Percentiles rank a stretch among this genome's conserved stretches.
Evolutionary conservation across 2,329 filamentous ascomycete species (phyloP).

Genomic region (Phoma sp.): DNA sequence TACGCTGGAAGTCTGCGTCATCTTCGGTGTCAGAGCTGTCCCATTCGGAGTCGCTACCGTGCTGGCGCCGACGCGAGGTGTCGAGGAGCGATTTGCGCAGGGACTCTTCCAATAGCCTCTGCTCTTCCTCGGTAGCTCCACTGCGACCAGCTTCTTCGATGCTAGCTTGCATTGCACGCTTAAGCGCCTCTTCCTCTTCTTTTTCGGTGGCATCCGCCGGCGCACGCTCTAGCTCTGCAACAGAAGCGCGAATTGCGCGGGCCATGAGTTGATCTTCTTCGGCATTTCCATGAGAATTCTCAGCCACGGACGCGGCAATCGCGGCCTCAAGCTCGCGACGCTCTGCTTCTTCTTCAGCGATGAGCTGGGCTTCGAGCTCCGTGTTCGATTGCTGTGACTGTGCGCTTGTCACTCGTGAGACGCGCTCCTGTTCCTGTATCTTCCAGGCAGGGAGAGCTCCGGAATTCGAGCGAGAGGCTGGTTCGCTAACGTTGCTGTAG

Average conservation of each 20-base stretch:
- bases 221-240: slow-evolving; percentile 61
- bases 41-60: slow-evolving; percentile 37
- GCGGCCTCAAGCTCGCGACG: slow-evolving; percentile 72
- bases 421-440: slow-evolving; percentile 32
- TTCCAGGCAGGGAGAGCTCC: slow-evolving; percentile 23
- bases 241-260: slow-evolving; percentile 73
- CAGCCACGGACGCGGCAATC: slow-evolving; percentile 66
- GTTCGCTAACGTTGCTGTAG: slow-evolving; percentile 15
- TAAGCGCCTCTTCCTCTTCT: slow-evolving; percentile 54
- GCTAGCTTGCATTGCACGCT: slow-evolving; percentile 59
- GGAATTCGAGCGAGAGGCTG: slow-evolving; percentile 24
- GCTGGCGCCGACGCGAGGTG: slow-evolving; percentile 31
- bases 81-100: slow-evolving; percentile 54
- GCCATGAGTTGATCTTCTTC: slow-evolving; percentile 75
- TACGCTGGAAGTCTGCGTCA: slow-evolving; percentile 45
- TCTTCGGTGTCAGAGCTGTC: slow-evolving; percentile 39
- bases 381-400: slow-evolving; percentile 18
- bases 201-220: slow-evolving; percentile 36
- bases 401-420: slow-evolving; percentile 25
- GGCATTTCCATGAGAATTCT: slow-evolving; percentile 72
- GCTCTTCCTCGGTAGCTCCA: slow-evolving; percentile 42
- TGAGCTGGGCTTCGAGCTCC: slow-evolving; percentile 29
- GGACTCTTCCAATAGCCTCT: slow-evolving; percentile 53
- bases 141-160: slow-evolving; percentile 51
- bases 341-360: slow-evolving; percentile 47